phyloP scores from a whole-genome alignment of 2,329 filamentous ascomycete species.

The Fusarium mangiferae region DNA sequence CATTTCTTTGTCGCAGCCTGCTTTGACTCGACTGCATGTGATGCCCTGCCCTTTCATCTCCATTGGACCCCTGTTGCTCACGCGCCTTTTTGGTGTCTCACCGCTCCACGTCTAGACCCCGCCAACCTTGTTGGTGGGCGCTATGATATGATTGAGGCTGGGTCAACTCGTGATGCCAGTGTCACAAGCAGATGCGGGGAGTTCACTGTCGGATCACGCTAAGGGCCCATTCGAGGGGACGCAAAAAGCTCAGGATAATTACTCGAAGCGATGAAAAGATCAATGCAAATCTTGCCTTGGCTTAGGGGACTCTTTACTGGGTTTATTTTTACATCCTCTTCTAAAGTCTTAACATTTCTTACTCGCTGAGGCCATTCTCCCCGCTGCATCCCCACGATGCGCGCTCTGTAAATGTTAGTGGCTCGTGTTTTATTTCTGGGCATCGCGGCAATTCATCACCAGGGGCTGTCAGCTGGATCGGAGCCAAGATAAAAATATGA shows the following conservation, averaged over 20 bases:
- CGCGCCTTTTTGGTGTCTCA: conserved; percentile 31
- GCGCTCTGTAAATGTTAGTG: neutral
- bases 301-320: no score
- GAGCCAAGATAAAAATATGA: neutral
- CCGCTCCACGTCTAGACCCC: conserved; percentile 13
- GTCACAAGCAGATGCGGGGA: conserved; percentile 3
- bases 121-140: neutral
- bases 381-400: neutral
- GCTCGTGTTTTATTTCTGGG: neutral
- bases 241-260: no score
- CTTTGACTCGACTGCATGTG: neutral
- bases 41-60: neutral
- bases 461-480: conserved; percentile 17
- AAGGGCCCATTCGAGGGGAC: no score
- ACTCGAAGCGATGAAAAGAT: no score
- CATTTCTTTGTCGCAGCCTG: neutral
- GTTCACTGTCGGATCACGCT: neutral
- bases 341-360: accelerated
- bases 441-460: conserved; percentile 17
- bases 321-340: no score
- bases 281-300: no score
- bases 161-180: neutral
- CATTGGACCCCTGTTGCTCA: conserved; percentile 15
- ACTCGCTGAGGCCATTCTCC: neutral
- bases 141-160: conserved; percentile 5